Evolutionary conservation across 176 grass and related monocot genomes (phyloP).

Genomic region (Rhynchospora tenuis): DNA sequence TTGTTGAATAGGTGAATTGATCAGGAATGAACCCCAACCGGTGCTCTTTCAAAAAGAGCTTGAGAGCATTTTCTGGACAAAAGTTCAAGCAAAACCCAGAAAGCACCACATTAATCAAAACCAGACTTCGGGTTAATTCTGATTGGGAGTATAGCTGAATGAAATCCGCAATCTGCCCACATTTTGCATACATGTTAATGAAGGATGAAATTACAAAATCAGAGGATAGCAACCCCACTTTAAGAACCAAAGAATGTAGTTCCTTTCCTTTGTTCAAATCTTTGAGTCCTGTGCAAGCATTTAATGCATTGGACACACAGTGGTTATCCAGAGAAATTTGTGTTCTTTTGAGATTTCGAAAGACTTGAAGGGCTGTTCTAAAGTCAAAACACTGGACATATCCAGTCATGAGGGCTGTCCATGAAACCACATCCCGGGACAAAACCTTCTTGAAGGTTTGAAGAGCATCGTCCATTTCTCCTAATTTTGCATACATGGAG

Average conservation of each 20-base stretch:
- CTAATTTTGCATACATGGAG: constrained; percentile 59
- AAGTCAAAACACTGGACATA: constrained; percentile 59
- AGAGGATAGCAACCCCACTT: constrained; percentile 49
- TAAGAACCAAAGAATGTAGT: constrained; percentile 67
- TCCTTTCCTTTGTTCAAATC: constrained; percentile 60
- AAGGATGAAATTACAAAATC: constrained; percentile 70
- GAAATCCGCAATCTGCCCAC: constrained; percentile 39
- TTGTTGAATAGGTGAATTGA: constrained; percentile 65
- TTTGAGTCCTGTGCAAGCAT: constrained; percentile 56
- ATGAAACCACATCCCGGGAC: constrained; percentile 62
- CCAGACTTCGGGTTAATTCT: constrained; percentile 33
- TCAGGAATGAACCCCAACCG: constrained; percentile 54
- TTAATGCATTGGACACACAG: constrained; percentile 49
- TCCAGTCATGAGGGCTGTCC: constrained; percentile 71
- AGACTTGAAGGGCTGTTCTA: constrained; percentile 43
- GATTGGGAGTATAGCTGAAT: constrained; percentile 43
- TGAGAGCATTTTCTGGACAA: constrained; percentile 58
- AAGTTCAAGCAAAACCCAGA: constrained; percentile 74
- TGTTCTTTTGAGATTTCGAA: constrained; percentile 47
- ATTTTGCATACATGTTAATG: constrained; percentile 92
- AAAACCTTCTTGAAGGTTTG: constrained; percentile 42
- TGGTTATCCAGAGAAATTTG: constrained; percentile 46
- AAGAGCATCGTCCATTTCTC: constrained; percentile 38
- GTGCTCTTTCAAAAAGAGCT: constrained; percentile 61
- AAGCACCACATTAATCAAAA: constrained; percentile 67